Evolutionary conservation across 371 early-diverging fungal species (phyloP), one percentile per base, ranked within the genome.

Genomic region (Actinomortierella wolfii): DNA sequence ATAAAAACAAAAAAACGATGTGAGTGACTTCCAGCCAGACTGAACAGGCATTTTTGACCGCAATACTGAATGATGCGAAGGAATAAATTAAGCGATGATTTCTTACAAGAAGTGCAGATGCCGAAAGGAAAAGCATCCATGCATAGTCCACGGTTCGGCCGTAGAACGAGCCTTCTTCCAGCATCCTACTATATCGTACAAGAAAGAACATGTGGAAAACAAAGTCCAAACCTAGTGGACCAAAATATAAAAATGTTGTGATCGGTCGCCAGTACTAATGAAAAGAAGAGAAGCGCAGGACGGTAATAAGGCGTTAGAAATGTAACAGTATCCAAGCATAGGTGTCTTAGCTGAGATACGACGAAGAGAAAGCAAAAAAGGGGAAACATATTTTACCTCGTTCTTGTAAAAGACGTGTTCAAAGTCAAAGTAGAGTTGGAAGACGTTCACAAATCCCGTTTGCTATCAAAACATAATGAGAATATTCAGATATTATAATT

Each of bases 171-270:
- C 94, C 96, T 74, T 96, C 96, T 70, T 98, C 98, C 64, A 98
- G 85, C 89, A 93, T 92, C 26, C 96, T 82, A 62, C 90, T 89
- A 73, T 97, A 95, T 54, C 91, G 86, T 18, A 91, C 86, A 18
- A 97, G 67, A 70, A 96, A 96, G 75, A 93, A 98, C 86, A 97
- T 87, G 78, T 97, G 94, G 76, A 97, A 94, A 21, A 95, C 58
- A 65, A 94, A 95, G 70, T 97, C 96, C 29, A 98, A 70, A 1
- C 91, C 89, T 48, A 97, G 78, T 28, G 81, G 79, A 8, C 98
- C 98, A 83, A 94, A 93, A 68, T 92, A 98, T 54, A 97, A 73
- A 67, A 96, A 97, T 47, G 89, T 90, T 7, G 97, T 95, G 6
- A 94, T 49, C 26, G 95, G 80, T 41, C 98, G 81, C 97, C 97